These are phyloP conservation scores for Volvox africanus DNA, from an alignment of 139 green algal genomes.

Conservation along the genomic window DNA sequence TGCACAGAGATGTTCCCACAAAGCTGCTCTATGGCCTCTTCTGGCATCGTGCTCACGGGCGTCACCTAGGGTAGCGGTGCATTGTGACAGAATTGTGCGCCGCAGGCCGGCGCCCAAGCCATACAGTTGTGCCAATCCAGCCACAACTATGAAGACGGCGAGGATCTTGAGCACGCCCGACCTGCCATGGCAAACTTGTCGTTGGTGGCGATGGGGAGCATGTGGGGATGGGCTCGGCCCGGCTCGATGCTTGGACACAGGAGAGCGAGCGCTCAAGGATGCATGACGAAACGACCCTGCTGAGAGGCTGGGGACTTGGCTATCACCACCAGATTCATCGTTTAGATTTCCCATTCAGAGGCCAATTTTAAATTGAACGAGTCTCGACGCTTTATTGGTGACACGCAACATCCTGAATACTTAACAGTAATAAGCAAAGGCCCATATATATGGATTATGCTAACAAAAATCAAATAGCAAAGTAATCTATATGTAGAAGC, in stretches of 20 bases:
- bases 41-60: not conserved
- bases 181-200: not conserved
- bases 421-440: too few relatives aligned
- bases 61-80: too few relatives aligned
- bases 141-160: not conserved
- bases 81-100: not conserved
- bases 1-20: not conserved
- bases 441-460: too few relatives aligned
- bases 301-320: too few relatives aligned
- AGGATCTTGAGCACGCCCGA: not conserved
- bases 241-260: not conserved
- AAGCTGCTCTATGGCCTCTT: not conserved
- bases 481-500: too few relatives aligned
- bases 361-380: too few relatives aligned
- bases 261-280: not conserved
- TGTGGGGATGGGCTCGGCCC: not conserved
- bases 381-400: too few relatives aligned
- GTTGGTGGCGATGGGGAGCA: not conserved
- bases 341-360: too few relatives aligned
- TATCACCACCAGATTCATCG: too few relatives aligned
- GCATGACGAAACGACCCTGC: too few relatives aligned
- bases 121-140: not conserved
- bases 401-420: too few relatives aligned
- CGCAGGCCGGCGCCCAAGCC: not conserved
- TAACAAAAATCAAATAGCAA: too few relatives aligned